phyloP scores from a whole-genome alignment of 2,329 filamentous ascomycete species.

The Pestalotiopsis fici region DNA sequence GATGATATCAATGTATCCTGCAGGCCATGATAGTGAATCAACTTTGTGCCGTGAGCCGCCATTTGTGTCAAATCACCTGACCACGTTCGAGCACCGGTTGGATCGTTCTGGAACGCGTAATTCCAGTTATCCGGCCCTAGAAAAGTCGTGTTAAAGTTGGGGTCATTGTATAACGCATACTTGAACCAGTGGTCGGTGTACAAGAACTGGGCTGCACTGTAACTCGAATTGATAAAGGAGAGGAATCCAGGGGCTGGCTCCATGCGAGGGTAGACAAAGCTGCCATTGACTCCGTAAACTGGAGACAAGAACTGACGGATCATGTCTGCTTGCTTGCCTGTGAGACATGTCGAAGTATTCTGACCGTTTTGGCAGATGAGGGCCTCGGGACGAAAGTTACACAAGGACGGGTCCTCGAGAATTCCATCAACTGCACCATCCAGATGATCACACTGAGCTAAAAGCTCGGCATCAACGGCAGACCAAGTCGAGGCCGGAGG shows the following conservation, averaged over 20 bases:
- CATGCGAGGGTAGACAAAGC: slow-evolving; percentile 50
- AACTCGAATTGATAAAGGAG: slow-evolving; percentile 33
- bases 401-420: slow-evolving; percentile 14
- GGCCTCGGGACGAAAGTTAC: slow-evolving; percentile 12
- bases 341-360: slow-evolving; percentile 7
- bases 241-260: slow-evolving; percentile 45
- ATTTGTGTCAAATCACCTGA: slow-evolving; percentile 32
- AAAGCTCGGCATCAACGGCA: slow-evolving; percentile 40
- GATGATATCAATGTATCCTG: slow-evolving; percentile 44
- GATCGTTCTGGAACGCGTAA: slow-evolving; percentile 3
- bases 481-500: slow-evolving; percentile 24
- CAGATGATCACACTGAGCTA: slow-evolving; percentile 15
- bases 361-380: slow-evolving; percentile 12
- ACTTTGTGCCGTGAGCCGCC: slow-evolving; percentile 39
- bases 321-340: slow-evolving; percentile 12
- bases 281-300: slow-evolving; percentile 26
- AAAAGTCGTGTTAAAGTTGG: slow-evolving; percentile 24
- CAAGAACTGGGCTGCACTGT: slow-evolving; percentile 39
- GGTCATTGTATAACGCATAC: slow-evolving; percentile 47
- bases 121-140: slow-evolving; percentile 4
- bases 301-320: slow-evolving; percentile 14
- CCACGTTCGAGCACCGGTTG: neutral
- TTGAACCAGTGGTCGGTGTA: slow-evolving; percentile 49
- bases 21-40: slow-evolving; percentile 46
- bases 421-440: slow-evolving; percentile 16